Evolutionary conservation across 1,139 yeast species (phyloP).

Genomic region (Arxiozyma bovina): DNA sequence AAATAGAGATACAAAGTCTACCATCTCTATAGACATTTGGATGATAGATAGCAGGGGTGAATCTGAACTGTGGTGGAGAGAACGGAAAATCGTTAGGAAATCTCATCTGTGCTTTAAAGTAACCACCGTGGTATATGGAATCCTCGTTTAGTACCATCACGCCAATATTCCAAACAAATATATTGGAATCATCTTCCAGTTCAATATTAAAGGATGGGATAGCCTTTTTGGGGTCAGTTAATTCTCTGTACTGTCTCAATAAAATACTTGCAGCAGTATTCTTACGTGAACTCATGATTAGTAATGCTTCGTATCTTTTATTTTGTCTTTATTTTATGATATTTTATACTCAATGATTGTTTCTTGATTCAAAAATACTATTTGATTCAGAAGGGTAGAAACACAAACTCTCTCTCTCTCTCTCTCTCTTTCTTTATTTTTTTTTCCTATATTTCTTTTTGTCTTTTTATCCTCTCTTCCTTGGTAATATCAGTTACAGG

Average conservation of each 20-base stretch:
- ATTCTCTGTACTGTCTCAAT: conserved; percentile 88
- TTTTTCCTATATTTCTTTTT: too few species aligned
- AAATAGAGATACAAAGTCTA: conserved; percentile 79
- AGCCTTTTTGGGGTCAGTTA: conserved; percentile 86
- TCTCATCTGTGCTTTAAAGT: conserved; percentile 86
- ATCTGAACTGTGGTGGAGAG: conserved; percentile 83
- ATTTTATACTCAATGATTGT: too few species aligned
- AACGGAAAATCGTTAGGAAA: conserved; percentile 89
- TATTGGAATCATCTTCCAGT: conserved; percentile 74
- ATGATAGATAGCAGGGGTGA: conserved; percentile 91
- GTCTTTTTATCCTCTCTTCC: background rate
- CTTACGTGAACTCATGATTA: conserved; percentile 26
- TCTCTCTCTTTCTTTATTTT: too few species aligned
- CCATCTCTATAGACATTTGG: conserved; percentile 95
- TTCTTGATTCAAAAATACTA: too few species aligned
- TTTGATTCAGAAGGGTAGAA: too few species aligned
- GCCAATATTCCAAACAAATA: conserved; percentile 87
- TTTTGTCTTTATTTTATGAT: background rate
- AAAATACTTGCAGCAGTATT: conserved; percentile 57
- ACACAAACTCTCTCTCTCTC: background rate
- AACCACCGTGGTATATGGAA: conserved; percentile 92
- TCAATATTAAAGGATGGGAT: conserved; percentile 87
- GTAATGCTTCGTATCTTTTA: background rate
- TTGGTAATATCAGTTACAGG: background rate
- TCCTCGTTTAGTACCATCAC: conserved; percentile 86